Percentiles rank a stretch among this genome's conserved stretches.
phyloP scores from a whole-genome alignment of 2,329 filamentous ascomycete genomes.

The Colletotrichum destructivum region DNA sequence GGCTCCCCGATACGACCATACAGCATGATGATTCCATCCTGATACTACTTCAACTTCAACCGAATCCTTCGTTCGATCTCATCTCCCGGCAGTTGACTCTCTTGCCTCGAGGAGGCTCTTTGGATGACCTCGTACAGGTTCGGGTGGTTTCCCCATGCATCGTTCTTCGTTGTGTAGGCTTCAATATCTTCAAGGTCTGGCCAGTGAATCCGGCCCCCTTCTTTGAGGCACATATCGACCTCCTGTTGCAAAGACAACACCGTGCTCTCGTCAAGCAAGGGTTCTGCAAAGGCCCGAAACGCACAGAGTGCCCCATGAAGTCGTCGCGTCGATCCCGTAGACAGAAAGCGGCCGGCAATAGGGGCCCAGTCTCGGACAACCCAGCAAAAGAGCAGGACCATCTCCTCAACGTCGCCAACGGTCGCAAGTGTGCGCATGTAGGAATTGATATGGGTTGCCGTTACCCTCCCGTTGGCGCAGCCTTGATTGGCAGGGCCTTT shows the following conservation, averaged over 20 bases:
- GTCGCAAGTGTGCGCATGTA: constrained; percentile 77
- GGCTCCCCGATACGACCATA: neutral
- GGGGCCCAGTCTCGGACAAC: constrained; percentile 64
- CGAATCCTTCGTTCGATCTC: neutral
- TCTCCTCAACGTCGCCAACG: constrained; percentile 71
- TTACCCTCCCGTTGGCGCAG: constrained; percentile 39
- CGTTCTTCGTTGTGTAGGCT: constrained; percentile 50
- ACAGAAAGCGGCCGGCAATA: constrained; percentile 54
- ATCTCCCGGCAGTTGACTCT: neutral
- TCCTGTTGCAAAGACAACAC: constrained; percentile 50
- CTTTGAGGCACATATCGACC: constrained; percentile 46
- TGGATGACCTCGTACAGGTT: constrained; percentile 24
- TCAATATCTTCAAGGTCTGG: constrained; percentile 55
- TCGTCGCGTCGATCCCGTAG: constrained; percentile 46
- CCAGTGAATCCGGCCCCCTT: constrained; percentile 50
- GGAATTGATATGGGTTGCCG: constrained; percentile 61
- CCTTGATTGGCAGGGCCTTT: constrained; percentile 7
- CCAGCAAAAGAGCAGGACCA: constrained; percentile 73
- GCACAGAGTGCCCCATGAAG: constrained; percentile 58
- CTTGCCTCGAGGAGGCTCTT: neutral
- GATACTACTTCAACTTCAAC: neutral
- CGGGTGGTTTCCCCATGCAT: constrained; percentile 27
- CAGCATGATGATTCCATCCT: neutral
- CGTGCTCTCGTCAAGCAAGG: constrained; percentile 53
- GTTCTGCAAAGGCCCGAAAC: constrained; percentile 65